Base-by-base conservation (phyloP, 2,329 filamentous ascomycete genomes). In the Neoascochyta sp. region DNA sequence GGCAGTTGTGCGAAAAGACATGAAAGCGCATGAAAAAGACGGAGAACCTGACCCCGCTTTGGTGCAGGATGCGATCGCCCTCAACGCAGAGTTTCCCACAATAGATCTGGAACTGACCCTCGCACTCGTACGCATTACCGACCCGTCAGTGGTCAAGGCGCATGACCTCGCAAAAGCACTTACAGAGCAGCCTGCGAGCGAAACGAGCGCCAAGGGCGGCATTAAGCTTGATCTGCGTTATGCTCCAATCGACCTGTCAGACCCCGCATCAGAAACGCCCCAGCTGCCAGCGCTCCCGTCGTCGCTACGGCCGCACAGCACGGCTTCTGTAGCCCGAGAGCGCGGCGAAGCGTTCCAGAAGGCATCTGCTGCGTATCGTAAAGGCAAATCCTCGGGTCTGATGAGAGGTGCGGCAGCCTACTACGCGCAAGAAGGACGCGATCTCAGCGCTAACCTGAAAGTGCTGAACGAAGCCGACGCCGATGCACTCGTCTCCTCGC, bases 371-470 rank as follows among this genome's bases (percentile, higher is more conserved):
- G 75, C 77, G 2, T 76, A 77, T 48, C 73, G 76, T 18, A 74
- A 70, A 45, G 74, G 75, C 11, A 80, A 75, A 45, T 88, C 86
- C 0, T 78, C 87, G 39, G 81, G 73, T 0, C 66, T 90, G 3
- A 88, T 85, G 68, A 76, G 80, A 13, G 83, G 81, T 34, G 89
- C 78, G 1, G 86, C 86, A 7, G 78, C 74, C 0, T 85, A 86
- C 55, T 94, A 94, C 58, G 73, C 79, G 1, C 76, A 85, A 29
- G 68, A 83, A 8, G 83, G 78, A 1, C 78, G 81, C 13, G 79
- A 86, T 25, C 74, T 80, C 35, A 68, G 75, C 4, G 72, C 69
- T 9, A 68, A 69, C 23, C 75, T 80, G 2, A 74, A 75, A 39
- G 66, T 67, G 11, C 74, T 78, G n/a, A 69, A 70, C 11, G 78